Conservation (phyloP, 352 stramenopile species). For the Peronospora destructor region DNA sequence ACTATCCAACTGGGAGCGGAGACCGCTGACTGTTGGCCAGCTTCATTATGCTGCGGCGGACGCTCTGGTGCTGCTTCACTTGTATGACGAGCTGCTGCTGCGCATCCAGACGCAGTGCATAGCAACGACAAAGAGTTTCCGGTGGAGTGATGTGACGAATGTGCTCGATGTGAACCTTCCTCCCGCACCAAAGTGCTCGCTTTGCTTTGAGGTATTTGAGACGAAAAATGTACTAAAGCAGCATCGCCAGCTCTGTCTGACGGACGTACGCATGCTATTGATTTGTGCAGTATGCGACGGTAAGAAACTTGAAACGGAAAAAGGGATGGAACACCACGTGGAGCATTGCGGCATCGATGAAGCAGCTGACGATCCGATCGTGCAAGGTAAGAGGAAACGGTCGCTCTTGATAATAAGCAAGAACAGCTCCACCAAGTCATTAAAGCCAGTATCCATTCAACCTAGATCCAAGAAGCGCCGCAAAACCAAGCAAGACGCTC, state of each 20-base stretch:
- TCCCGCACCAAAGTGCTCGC: slow-evolving; percentile 37
- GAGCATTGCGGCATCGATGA: slow-evolving; percentile 24
- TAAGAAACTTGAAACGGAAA: slow-evolving; percentile 39
- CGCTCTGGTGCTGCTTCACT: slow-evolving; percentile 61
- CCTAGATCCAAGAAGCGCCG: slow-evolving; percentile 14
- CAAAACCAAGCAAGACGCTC: neutral
- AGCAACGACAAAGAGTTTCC: slow-evolving; percentile 25
- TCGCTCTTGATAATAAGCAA: slow-evolving; percentile 15
- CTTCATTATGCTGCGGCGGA: slow-evolving; percentile 69
- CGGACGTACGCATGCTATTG: slow-evolving; percentile 30
- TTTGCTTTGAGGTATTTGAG: slow-evolving; percentile 47
- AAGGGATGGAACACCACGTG: slow-evolving; percentile 40
- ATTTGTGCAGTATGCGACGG: slow-evolving; percentile 43
- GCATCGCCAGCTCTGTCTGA: slow-evolving; percentile 40
- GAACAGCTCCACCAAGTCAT: neutral
- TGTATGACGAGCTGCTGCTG: slow-evolving; percentile 51
- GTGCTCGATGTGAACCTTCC: slow-evolving; percentile 56
- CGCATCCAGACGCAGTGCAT: slow-evolving; percentile 24
- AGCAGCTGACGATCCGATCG: slow-evolving; percentile 13
- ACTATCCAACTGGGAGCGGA: slow-evolving; percentile 70
- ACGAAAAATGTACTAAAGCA: slow-evolving; percentile 29
- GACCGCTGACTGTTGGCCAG: slow-evolving; percentile 45
- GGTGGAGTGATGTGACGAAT: slow-evolving; percentile 42
- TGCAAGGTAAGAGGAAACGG: slow-evolving; percentile 26
- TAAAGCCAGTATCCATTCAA: neutral